Evolutionary conservation across 495 filamentous ascomycete species (phyloP).

Genomic region (Daldinia caldariorum): DNA sequence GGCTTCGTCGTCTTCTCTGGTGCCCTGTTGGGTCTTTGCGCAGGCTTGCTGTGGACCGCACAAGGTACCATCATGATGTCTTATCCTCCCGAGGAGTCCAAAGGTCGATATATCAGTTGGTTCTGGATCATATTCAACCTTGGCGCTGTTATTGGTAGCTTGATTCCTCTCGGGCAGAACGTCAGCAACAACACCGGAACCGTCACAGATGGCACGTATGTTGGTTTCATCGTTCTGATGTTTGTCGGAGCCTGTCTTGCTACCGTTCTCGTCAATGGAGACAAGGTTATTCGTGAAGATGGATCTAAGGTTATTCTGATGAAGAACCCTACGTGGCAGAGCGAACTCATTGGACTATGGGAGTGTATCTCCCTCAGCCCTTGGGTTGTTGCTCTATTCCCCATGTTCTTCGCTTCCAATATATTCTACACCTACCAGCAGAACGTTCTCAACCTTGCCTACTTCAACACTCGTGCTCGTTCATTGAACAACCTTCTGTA

Average conservation of each 20-base stretch:
- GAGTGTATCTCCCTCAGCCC: slow-evolving; percentile 75
- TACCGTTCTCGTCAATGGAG: slow-evolving; percentile 77
- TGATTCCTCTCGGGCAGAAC: slow-evolving; percentile 86
- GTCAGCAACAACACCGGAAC: slow-evolving; percentile 67
- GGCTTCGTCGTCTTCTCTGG: slow-evolving; percentile 84
- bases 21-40: slow-evolving; percentile 78
- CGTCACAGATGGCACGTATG: slow-evolving; percentile 87
- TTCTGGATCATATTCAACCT: slow-evolving; percentile 98
- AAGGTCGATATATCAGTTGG: slow-evolving; percentile 87
- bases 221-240: slow-evolving; percentile 92
- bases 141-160: slow-evolving; percentile 87
- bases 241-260: slow-evolving; percentile 74
- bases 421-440: slow-evolving; percentile 82
- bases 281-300: slow-evolving; percentile 79
- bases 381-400: slow-evolving; percentile 86
- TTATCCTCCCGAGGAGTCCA: slow-evolving; percentile 82
- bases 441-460: slow-evolving; percentile 69
- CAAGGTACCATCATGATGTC: slow-evolving; percentile 97
- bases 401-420: slow-evolving; percentile 85
- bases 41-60: slow-evolving; percentile 88
- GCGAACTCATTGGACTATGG: slow-evolving; percentile 80
- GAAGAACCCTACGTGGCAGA: slow-evolving; percentile 84
- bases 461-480: slow-evolving; percentile 84
- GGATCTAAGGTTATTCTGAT: slow-evolving; percentile 83
- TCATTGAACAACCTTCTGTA: slow-evolving; percentile 87